Percentiles rank a stretch among this genome's conserved stretches.
Evolutionary conservation across 306 rosid genomes (phyloP).

Genomic region (Prunus dulcis): DNA sequence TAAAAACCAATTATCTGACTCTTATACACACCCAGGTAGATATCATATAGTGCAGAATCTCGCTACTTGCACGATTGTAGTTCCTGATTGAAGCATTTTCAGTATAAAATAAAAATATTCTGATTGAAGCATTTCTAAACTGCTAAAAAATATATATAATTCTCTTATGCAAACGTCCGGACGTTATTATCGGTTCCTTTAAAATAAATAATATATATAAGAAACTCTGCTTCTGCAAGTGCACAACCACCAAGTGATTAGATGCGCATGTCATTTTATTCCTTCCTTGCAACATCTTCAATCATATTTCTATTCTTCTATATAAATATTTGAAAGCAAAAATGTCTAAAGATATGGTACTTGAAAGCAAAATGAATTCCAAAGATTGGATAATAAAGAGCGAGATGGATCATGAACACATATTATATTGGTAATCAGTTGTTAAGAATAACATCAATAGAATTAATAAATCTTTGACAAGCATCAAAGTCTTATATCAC

Average conservation of each 20-base stretch:
- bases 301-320: too few relatives aligned
- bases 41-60: neutral
- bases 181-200: neutral
- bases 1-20: neutral
- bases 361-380: too few relatives aligned
- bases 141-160: neutral
- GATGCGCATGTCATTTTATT: too few relatives aligned
- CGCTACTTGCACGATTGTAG: slow-evolving; percentile 2
- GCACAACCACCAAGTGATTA: slow-evolving; percentile 4
- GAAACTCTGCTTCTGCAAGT: neutral
- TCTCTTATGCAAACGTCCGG: too few relatives aligned
- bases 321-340: too few relatives aligned
- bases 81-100: neutral
- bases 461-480: neutral
- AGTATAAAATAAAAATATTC: neutral
- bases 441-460: neutral
- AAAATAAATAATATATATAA: neutral
- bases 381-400: too few relatives aligned
- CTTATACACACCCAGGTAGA: neutral
- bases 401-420: too few relatives aligned
- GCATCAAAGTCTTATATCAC: slow-evolving; percentile 8
- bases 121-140: neutral
- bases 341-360: too few relatives aligned
- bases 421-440: slow-evolving; percentile 10
- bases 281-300: too few relatives aligned